phyloP scores from a whole-genome alignment of 73 alveolate genomes.

The Breviolum minutum region DNA sequence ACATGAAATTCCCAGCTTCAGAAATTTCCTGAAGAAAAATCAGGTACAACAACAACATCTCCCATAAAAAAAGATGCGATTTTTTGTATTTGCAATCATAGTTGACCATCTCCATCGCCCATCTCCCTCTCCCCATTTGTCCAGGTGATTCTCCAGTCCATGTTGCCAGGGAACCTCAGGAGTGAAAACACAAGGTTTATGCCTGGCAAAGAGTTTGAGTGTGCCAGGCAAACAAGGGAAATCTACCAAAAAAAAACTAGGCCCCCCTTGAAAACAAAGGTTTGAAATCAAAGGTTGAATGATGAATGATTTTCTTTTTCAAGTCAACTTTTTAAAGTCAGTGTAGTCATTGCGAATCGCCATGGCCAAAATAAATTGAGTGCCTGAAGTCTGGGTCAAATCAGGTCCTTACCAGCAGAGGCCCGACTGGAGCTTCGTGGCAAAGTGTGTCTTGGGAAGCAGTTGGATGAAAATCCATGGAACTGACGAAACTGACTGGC shows the following conservation, averaged over 20 bases:
- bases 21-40: too few species aligned
- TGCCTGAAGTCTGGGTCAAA: not conserved
- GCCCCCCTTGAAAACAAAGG: too few species aligned
- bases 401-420: slow-evolving; percentile 12
- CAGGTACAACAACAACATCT: not conserved
- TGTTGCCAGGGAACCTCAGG: not conserved
- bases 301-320: too few species aligned
- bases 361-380: too few species aligned
- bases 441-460: slow-evolving; percentile 37
- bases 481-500: not conserved
- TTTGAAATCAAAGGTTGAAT: too few species aligned
- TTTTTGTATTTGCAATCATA: too few species aligned
- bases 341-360: too few species aligned
- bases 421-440: slow-evolving; percentile 70
- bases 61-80: not conserved
- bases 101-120: not conserved
- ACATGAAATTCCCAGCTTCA: not conserved
- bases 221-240: too few species aligned
- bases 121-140: not conserved
- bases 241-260: too few species aligned
- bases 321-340: too few species aligned
- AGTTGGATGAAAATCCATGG: not conserved
- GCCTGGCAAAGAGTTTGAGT: too few species aligned
- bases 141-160: slow-evolving; percentile 5
- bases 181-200: too few species aligned